Conservation (phyloP, 2,329 filamentous ascomycete species). For the Aurifilum marmelostoma region DNA sequence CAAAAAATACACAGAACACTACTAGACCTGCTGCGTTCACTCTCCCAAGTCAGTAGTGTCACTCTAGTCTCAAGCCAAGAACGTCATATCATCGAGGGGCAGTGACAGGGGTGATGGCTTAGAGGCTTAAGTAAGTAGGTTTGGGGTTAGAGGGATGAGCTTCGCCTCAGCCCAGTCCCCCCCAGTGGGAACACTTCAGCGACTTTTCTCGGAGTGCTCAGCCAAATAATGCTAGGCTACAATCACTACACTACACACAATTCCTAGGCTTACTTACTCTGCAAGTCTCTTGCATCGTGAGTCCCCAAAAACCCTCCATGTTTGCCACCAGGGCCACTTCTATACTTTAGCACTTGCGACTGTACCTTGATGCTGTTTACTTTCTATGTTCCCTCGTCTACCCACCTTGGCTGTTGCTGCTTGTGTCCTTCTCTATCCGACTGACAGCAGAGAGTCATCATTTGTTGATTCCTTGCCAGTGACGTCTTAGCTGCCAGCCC, state of each 20-base stretch:
- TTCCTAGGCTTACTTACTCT: not conserved
- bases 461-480: constrained; percentile 1
- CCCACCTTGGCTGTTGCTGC: constrained; percentile 2
- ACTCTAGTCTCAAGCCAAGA: not conserved
- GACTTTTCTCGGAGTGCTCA: not conserved
- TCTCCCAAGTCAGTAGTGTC: not conserved
- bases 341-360: not conserved
- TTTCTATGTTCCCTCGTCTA: not conserved
- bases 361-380: not conserved
- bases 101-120: constrained; percentile 12
- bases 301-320: not conserved
- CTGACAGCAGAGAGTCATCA: not conserved
- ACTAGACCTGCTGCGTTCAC: not conserved
- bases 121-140: constrained; percentile 1
- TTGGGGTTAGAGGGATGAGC: not conserved
- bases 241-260: not conserved
- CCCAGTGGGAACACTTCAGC: constrained; percentile 12
- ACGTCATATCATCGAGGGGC: constrained; percentile 27
- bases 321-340: not conserved
- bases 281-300: not conserved
- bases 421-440: constrained; percentile 3
- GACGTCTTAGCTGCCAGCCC: constrained; percentile 10
- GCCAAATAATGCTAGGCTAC: not conserved
- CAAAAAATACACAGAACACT: not conserved
- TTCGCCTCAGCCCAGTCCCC: constrained; percentile 10